A percentile compares a stretch with the other conserved stretches of the same genome.
Evolutionary conservation across 2,329 filamentous ascomycete genomes (phyloP).

Genomic region (Cladophialophora carrionii): DNA sequence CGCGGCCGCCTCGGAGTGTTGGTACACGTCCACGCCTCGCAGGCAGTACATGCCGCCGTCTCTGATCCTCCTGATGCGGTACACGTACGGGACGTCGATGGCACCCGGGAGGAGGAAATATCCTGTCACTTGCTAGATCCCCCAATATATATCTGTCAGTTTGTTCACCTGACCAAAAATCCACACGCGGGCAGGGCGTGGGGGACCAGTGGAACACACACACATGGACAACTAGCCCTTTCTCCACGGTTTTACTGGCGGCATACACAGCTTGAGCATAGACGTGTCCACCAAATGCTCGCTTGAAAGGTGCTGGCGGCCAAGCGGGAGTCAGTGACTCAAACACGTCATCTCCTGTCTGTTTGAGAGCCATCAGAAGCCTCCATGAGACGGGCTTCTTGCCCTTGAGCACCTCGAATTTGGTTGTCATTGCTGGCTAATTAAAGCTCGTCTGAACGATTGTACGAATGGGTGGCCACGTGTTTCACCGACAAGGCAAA

Average conservation of each 20-base stretch:
- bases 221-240: conserved; percentile 58
- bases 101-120: conserved; percentile 56
- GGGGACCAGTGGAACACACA: conserved; percentile 15
- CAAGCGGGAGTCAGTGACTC: conserved; percentile 33
- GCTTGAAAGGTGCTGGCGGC: conserved; percentile 26
- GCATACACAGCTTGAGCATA: conserved; percentile 62
- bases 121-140: conserved; percentile 55
- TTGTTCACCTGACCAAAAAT: not conserved
- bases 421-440: conserved; percentile 8
- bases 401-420: conserved; percentile 23
- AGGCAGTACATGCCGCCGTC: conserved; percentile 58
- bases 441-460: not conserved
- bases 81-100: conserved; percentile 55
- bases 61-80: conserved; percentile 55
- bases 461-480: not conserved
- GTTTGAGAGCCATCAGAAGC: conserved; percentile 31
- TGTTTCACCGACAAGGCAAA: not conserved
- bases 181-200: too few species aligned
- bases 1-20: conserved; percentile 43
- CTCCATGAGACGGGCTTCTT: conserved; percentile 32
- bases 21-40: conserved; percentile 56
- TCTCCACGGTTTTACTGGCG: conserved; percentile 57
- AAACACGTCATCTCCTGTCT: conserved; percentile 22
- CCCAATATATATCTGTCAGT: not conserved
- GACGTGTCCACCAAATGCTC: conserved; percentile 59